Evolutionary conservation across 768 basidiomycete genomes (phyloP).

Genomic region (Agaricus sinodeliciosus): DNA sequence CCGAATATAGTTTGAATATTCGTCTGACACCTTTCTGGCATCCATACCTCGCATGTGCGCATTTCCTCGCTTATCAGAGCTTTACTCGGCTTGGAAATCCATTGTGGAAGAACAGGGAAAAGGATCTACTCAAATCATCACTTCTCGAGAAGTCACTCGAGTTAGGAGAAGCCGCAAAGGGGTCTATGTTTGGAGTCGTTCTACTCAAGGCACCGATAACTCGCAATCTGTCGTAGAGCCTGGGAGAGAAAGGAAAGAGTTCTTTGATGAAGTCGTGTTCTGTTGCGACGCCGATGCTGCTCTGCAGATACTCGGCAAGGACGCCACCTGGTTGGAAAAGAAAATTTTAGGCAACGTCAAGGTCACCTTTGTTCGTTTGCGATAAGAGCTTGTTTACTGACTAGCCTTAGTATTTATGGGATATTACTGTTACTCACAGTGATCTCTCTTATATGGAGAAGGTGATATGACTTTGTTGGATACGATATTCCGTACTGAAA

Average conservation of each 20-base stretch:
- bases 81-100: slow-evolving; percentile 22
- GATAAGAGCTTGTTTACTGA: background rate
- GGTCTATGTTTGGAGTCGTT: slow-evolving; percentile 20
- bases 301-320: slow-evolving; percentile 18
- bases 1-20: slow-evolving; percentile 22
- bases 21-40: slow-evolving; percentile 22
- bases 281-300: slow-evolving; percentile 24
- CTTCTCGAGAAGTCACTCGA: slow-evolving; percentile 21
- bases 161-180: slow-evolving; percentile 17
- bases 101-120: slow-evolving; percentile 20
- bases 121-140: slow-evolving; percentile 19
- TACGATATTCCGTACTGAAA: background rate
- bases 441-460: slow-evolving; percentile 41
- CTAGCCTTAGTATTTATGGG: slow-evolving; percentile 27
- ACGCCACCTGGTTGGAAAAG: slow-evolving; percentile 22
- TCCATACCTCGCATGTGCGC: slow-evolving; percentile 24
- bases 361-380: slow-evolving; percentile 7
- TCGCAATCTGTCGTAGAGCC: slow-evolving; percentile 21
- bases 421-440: slow-evolving; percentile 45
- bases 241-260: slow-evolving; percentile 19
- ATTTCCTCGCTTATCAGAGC: slow-evolving; percentile 21
- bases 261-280: slow-evolving; percentile 22
- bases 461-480: slow-evolving; percentile 16
- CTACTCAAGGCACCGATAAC: slow-evolving; percentile 22
- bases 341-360: slow-evolving; percentile 25